Base-by-base conservation (phyloP, 2,329 filamentous ascomycete species). In the Claviceps pusilla region DNA sequence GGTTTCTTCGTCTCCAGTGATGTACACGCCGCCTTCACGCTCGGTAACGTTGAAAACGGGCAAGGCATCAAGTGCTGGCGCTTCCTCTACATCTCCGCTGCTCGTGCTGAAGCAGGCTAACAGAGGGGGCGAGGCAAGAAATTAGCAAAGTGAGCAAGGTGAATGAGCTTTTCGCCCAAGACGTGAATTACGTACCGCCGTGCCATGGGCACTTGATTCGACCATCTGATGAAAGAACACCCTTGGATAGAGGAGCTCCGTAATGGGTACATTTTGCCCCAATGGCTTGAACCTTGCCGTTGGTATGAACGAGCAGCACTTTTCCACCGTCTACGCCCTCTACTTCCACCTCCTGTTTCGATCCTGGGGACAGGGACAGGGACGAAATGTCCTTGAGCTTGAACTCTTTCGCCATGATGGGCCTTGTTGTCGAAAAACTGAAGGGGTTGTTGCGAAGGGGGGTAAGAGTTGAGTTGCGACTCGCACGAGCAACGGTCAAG, bases 121-220 rank as follows among this genome's bases (percentile, higher is more conserved):
- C 42, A 4, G 9, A 19, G 7, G 45, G 45, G 4, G 10, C 3
- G 14, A 31, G 11, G 39, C 4, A 3, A 3, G 24, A 50, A 4
- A 54, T 59, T 39, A 59, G 52, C 24, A 47, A 33, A 50, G 28
- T 35, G 11, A 7, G 31, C 7, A 3, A n/a, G n/a, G 31, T 4
- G n/a, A 49, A 10, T 37, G 14, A 16, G n/a, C 14, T 24, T 5
- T 1, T 1, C 2, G 33, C 29, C 14, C 14, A 51, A 31, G 29
- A 29, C 5, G 28, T 10, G 29, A 35, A 28, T 24, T n/a, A 68
- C 76, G 59, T 67, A 93, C 88, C 89, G 73, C 91, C 91, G 67
- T 97, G 91, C 93, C 93, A 97, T 3, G 91, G 89, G 68, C 93
- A 98, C 7, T 88, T 95, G 58, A 98, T 70, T 51, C 89, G 79